Conservation (phyloP, 2,329 filamentous ascomycete genomes). For the Diaporthe vaccinii region DNA sequence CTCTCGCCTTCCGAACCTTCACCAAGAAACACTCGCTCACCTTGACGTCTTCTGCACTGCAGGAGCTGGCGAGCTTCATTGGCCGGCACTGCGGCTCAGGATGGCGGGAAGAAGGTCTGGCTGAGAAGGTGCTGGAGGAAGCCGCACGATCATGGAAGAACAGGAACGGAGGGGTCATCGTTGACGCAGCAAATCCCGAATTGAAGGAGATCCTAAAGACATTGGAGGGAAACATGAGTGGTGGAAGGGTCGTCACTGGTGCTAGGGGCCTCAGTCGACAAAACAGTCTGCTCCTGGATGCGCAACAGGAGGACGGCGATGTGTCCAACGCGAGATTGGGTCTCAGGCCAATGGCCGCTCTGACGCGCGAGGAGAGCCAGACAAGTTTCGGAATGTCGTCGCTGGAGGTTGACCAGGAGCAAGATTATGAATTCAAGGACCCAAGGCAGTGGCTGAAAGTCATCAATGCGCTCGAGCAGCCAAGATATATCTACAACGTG, state of each 20-base stretch:
- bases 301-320: slow-evolving; percentile 65
- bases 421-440: slow-evolving; percentile 72
- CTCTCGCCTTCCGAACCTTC: slow-evolving; percentile 93
- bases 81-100: slow-evolving; percentile 93
- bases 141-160: slow-evolving; percentile 93
- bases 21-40: slow-evolving; percentile 98
- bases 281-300: slow-evolving; percentile 74
- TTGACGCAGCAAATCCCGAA: slow-evolving; percentile 83
- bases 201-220: slow-evolving; percentile 87
- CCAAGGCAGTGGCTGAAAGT: slow-evolving; percentile 87
- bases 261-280: slow-evolving; percentile 71
- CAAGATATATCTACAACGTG: slow-evolving; percentile 81
- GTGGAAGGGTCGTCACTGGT: slow-evolving; percentile 76
- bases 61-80: slow-evolving; percentile 88
- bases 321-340: slow-evolving; percentile 69
- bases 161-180: slow-evolving; percentile 88
- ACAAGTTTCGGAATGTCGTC: slow-evolving; percentile 74
- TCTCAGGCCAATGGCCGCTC: slow-evolving; percentile 59
- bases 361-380: slow-evolving; percentile 72
- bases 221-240: slow-evolving; percentile 88
- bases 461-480: slow-evolving; percentile 87
- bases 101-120: slow-evolving; percentile 96
- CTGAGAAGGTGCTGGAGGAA: slow-evolving; percentile 93
- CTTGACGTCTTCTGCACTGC: slow-evolving; percentile 86
- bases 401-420: slow-evolving; percentile 67